phyloP scores from a whole-genome alignment of 495 filamentous ascomycete species.

The Hypoxylon intermedium region DNA sequence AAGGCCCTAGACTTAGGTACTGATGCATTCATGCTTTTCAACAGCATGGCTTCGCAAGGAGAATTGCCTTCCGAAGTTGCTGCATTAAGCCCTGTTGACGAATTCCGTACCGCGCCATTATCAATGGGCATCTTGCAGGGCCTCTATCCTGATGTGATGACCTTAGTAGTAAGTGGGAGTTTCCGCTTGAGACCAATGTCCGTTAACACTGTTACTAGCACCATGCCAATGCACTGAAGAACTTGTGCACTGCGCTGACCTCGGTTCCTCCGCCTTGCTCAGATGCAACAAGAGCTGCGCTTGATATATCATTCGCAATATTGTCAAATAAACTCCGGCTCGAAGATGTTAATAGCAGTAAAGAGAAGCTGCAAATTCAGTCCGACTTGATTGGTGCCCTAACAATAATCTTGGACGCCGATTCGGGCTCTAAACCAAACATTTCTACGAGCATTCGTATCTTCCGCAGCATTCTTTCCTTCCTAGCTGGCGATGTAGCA shows the following conservation, averaged over 20 bases:
- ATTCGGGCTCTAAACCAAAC: background rate
- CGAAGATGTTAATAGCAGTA: conserved; percentile 3
- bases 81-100: conserved; percentile 20
- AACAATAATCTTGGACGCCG: background rate
- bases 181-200: background rate
- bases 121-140: conserved; percentile 55
- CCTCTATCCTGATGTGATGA: conserved; percentile 49
- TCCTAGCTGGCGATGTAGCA: conserved; percentile 40
- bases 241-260: conserved; percentile 17
- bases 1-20: conserved; percentile 30
- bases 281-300: conserved; percentile 25
- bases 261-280: conserved; percentile 1
- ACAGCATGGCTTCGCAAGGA: background rate
- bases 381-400: conserved; percentile 1
- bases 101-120: conserved; percentile 39
- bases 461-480: conserved; percentile 38
- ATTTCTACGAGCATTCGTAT: background rate
- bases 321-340: conserved; percentile 39
- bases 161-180: conserved; percentile 42
- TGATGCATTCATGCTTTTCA: conserved; percentile 48
- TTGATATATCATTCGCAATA: conserved; percentile 32
- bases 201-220: conserved; percentile 21
- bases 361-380: conserved; percentile 13
- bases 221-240: conserved; percentile 22
- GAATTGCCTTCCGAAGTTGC: background rate